These are phyloP conservation scores for Sisymbrium irio DNA, from an alignment of 345 rosid genomes.

Conservation along the genomic window DNA sequence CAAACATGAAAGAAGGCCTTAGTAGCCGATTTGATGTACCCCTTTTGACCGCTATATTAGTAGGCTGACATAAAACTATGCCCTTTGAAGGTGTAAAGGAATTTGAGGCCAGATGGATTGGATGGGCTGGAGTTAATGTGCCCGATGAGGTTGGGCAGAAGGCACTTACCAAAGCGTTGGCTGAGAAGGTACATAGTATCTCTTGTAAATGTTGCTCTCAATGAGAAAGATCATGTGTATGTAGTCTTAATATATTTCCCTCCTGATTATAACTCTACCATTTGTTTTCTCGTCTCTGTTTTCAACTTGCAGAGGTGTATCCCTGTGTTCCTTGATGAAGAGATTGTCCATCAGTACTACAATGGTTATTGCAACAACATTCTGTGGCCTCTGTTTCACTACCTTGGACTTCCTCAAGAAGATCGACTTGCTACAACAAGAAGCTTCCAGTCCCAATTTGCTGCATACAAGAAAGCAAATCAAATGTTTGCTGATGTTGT, in stretches of 20 bases:
- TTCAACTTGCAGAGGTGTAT: constrained; percentile 75
- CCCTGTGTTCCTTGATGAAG: constrained; percentile 98
- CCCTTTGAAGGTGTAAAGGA: constrained; percentile 84
- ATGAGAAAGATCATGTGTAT: background rate
- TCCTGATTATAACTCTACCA: background rate
- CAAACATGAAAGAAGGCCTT: background rate
- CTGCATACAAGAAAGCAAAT: constrained; percentile 95
- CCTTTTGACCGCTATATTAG: background rate
- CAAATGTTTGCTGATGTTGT: constrained; percentile 99
- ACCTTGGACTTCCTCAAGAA: constrained; percentile 98
- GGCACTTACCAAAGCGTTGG: constrained; percentile 93
- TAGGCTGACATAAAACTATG: constrained; percentile 16
- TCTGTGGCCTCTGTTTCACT: constrained; percentile 97
- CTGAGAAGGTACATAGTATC: constrained; percentile 68
- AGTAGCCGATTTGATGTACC: background rate
- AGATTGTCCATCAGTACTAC: constrained; percentile 97
- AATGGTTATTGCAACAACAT: constrained; percentile 99
- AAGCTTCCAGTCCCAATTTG: constrained; percentile 97
- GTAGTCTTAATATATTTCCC: background rate
- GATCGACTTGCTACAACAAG: constrained; percentile 97
- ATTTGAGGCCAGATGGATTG: constrained; percentile 99
- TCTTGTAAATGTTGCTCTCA: background rate
- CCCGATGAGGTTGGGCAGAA: constrained; percentile 93
- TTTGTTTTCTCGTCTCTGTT: background rate
- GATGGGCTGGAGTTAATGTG: constrained; percentile 99